Base-by-base conservation (phyloP, 176 grass and related monocot genomes). In the Aegilops sharonensis region DNA sequence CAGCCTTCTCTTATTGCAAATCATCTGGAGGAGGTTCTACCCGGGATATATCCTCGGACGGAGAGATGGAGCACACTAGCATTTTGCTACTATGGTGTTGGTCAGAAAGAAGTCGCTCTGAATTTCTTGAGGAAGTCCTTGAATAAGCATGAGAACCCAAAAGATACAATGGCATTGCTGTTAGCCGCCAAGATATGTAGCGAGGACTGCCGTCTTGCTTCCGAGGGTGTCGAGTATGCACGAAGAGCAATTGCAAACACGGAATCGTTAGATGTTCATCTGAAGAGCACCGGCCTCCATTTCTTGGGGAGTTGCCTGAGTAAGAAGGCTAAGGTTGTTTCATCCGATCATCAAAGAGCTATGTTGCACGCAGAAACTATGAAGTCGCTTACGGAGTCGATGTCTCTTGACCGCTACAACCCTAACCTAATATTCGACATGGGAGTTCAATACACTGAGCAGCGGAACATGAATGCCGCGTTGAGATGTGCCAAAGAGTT, bases 181-280 rank as follows among this genome's bases (percentile, higher is more conserved):
- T 75, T 95, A 72, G 90, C 97, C 78, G 65, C 90, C 66, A 98
- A 94, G 89, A 91, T 98, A 84, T 98, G 97, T 27, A 92, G 92
- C 64, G 78, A 85, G 75, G 85, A 92, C 13, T 60, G 63, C 4
- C 75, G 87, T 88, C 76, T 95, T 68, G 75, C 92, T 50, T 89
- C 92, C 9, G 87, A 96, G 80, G 97, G 97, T 39, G 85, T 91
- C 0, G 84, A 92, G 65, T 96, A 94, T 75, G 92, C 97, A 4
- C 78, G 82, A 83, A 89, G 90, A 91, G 90, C 89, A 68, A 54
- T 92, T 9, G 21, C 62, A 75, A 85, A 78, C 66, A 78, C 85
- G 48, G 76, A 87, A 83, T 64, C 61, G 62, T 86, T 61, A 21
- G 57, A 89, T 81, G 72, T 45, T 43, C 90, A 94, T 90, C 18